Percentiles rank a stretch among this genome's conserved stretches.
These are phyloP conservation scores for Kuraishia cidri DNA, from an alignment of 805 yeast genomes.

Conservation along the genomic window DNA sequence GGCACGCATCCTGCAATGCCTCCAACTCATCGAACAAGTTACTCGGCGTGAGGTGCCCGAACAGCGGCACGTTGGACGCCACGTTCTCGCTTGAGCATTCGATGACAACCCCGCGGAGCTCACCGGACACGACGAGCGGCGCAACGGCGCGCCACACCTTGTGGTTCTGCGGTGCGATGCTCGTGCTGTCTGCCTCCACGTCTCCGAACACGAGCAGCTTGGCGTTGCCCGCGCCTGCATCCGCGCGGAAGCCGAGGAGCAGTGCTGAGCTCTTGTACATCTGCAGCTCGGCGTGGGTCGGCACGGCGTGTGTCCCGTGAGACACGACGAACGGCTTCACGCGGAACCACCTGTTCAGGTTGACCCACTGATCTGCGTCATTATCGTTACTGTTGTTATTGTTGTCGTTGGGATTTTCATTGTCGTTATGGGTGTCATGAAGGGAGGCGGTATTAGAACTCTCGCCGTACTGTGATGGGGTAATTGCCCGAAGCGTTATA, in stretches of 20 bases:
- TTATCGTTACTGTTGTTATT: no score
- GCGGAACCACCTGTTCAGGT: slow-evolving; percentile 23
- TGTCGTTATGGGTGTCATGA: no score
- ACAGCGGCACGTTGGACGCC: slow-evolving; percentile 39
- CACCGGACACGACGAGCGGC: slow-evolving; percentile 26
- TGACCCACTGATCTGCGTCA: slow-evolving; percentile 7
- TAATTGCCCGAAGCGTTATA: slow-evolving; percentile 1
- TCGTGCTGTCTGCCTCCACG: slow-evolving; percentile 57
- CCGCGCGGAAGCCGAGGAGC: slow-evolving; percentile 26
- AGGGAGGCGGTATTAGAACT: no score
- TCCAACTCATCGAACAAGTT: slow-evolving; percentile 50
- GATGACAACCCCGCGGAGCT: slow-evolving; percentile 49
- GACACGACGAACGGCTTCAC: slow-evolving; percentile 31
- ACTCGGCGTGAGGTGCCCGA: slow-evolving; percentile 76
- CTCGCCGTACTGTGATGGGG: slow-evolving; percentile 4
- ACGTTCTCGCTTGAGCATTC: slow-evolving; percentile 65
- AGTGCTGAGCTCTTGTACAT: slow-evolving; percentile 50
- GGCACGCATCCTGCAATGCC: slow-evolving; percentile 14
- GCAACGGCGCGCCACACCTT: slow-evolving; percentile 53
- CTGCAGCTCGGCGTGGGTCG: background rate
- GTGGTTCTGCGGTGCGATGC: slow-evolving; percentile 25
- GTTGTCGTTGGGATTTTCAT: no score
- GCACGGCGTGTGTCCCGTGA: slow-evolving; percentile 19
- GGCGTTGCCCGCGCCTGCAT: slow-evolving; percentile 18
- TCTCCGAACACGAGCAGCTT: slow-evolving; percentile 72